Evolutionary conservation across 345 rosid species (phyloP).

Genomic region (Sisymbrium irio): DNA sequence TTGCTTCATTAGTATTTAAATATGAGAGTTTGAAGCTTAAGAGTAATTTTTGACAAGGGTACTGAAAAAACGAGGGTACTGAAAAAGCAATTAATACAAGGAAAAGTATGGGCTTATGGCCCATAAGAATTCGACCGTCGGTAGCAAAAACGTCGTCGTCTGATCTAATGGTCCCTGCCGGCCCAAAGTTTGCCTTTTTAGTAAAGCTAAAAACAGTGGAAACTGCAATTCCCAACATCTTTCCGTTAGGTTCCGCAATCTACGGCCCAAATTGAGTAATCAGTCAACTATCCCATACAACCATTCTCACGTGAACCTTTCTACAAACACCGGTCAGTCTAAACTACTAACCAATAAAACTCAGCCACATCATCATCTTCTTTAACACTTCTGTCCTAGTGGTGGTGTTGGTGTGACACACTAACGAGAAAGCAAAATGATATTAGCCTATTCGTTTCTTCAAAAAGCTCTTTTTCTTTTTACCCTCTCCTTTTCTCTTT

Average conservation of each 20-base stretch:
- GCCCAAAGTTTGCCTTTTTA: slow-evolving; percentile 10
- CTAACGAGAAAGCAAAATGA: slow-evolving; percentile 44
- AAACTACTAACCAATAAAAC: not conserved
- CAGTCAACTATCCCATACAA: slow-evolving; percentile 12
- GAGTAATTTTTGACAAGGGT: too few species aligned
- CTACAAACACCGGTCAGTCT: not conserved
- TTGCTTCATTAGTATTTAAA: too few species aligned
- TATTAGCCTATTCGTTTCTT: slow-evolving; percentile 39
- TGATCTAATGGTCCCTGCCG: not conserved
- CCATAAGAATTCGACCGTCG: slow-evolving; percentile 21
- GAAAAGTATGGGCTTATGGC: slow-evolving; percentile 17
- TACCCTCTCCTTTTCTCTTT: not conserved
- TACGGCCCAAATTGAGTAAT: slow-evolving; percentile 40
- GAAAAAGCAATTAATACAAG: not conserved
- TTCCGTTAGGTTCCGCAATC: slow-evolving; percentile 45
- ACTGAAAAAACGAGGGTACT: too few species aligned
- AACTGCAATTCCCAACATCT: slow-evolving; percentile 46
- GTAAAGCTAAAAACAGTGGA: slow-evolving; percentile 25
- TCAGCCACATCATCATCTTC: slow-evolving; percentile 16
- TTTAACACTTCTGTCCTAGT: not conserved
- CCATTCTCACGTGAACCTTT: slow-evolving; percentile 24
- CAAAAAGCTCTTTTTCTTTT: slow-evolving; percentile 28
- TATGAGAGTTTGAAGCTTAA: too few species aligned
- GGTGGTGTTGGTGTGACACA: slow-evolving; percentile 30
- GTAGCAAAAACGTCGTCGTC: slow-evolving; percentile 21